A percentile compares a stretch with the other conserved stretches of the same genome.
Evolutionary conservation across 805 yeast genomes (phyloP).

Genomic region (Zygoascus tannicola): DNA sequence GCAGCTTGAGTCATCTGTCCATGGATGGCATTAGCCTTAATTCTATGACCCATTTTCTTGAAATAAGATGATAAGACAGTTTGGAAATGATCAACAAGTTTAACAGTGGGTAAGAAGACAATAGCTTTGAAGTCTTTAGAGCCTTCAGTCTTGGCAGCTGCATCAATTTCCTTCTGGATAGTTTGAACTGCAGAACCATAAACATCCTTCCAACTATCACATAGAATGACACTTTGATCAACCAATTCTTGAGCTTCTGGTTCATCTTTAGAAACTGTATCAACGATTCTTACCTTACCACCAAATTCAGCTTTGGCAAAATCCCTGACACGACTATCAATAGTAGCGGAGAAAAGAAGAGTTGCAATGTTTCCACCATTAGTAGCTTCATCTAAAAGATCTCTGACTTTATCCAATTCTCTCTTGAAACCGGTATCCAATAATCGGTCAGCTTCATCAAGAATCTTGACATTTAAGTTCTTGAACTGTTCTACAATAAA

Average conservation of each 20-base stretch:
- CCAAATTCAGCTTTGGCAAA: conserved; percentile 48
- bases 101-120: conserved; percentile 72
- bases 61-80: conserved; percentile 29
- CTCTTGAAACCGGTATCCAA: conserved; percentile 69
- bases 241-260: conserved; percentile 75
- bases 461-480: conserved; percentile 52
- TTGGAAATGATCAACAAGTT: conserved; percentile 51
- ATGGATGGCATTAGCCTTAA: conserved; percentile 36
- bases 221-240: conserved; percentile 51
- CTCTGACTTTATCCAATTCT: conserved; percentile 51
- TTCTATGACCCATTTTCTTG: background rate
- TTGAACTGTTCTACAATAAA: conserved; percentile 39
- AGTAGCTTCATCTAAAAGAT: conserved; percentile 33
- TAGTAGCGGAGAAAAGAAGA: conserved; percentile 80
- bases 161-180: conserved; percentile 33
- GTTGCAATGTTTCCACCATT: conserved; percentile 39
- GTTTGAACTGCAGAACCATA: conserved; percentile 45
- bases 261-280: conserved; percentile 65
- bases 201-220: conserved; percentile 48
- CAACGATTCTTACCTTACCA: conserved; percentile 35
- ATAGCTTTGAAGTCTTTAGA: conserved; percentile 55
- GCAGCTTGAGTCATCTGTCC: conserved; percentile 64
- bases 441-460: conserved; percentile 90
- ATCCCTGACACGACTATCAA: conserved; percentile 53
- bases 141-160: conserved; percentile 18